These are phyloP conservation scores for Rhytidhysteron rufulum DNA, from an alignment of 2,329 filamentous ascomycete species.

Conservation along the genomic window DNA sequence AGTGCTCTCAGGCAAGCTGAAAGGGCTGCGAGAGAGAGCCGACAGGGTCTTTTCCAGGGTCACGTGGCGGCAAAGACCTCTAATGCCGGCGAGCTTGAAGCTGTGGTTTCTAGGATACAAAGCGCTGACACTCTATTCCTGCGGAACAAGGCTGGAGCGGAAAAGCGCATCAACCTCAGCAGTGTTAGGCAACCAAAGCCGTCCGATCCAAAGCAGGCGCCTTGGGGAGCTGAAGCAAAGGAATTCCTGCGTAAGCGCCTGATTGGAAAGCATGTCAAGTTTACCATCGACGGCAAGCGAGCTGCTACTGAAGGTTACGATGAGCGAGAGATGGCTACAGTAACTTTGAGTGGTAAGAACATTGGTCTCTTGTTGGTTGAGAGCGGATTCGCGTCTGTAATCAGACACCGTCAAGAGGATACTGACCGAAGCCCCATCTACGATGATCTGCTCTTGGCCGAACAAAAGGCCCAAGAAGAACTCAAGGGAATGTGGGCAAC, in stretches of 20 bases:
- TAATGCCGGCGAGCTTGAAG: constrained; percentile 66
- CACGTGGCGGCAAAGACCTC: constrained; percentile 64
- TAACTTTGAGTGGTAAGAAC: constrained; percentile 81
- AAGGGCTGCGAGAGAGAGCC: constrained; percentile 73
- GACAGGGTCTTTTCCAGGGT: constrained; percentile 76
- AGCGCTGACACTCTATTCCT: constrained; percentile 87
- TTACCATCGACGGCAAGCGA: constrained; percentile 86
- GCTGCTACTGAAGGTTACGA: constrained; percentile 87
- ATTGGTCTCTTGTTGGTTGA: constrained; percentile 82
- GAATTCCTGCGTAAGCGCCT: constrained; percentile 90
- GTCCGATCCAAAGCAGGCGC: constrained; percentile 78
- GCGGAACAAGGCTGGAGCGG: constrained; percentile 75
- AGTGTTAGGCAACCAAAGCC: constrained; percentile 91
- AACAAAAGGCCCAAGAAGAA: constrained; percentile 77
- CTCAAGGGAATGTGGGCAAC: constrained; percentile 93
- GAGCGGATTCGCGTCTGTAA: constrained; percentile 88
- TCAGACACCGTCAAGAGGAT: constrained; percentile 91
- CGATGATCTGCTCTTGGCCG: constrained; percentile 77
- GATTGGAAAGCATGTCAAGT: constrained; percentile 92
- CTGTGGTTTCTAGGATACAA: constrained; percentile 77
- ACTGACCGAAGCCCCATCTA: constrained; percentile 92
- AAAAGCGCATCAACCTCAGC: constrained; percentile 89
- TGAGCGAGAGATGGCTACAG: constrained; percentile 88
- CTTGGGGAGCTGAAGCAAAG: constrained; percentile 90
- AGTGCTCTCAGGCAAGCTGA: constrained; percentile 78